Conservation (phyloP, 2,329 filamentous ascomycete species). For the Fusarium brachygibbosum region DNA sequence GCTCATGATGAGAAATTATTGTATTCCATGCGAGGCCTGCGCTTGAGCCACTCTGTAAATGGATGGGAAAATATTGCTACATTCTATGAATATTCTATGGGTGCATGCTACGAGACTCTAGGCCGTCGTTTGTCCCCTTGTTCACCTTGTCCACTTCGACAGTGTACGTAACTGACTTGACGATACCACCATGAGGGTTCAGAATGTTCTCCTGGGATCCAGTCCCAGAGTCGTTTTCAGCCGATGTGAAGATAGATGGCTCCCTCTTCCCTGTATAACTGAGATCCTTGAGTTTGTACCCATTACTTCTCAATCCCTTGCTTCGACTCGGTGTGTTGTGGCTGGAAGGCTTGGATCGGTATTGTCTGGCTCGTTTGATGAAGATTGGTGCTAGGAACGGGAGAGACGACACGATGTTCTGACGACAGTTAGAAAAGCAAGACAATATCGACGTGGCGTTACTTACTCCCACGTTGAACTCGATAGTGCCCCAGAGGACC, state of each 20-base stretch:
- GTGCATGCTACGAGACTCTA: not conserved
- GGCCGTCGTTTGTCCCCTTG: not conserved
- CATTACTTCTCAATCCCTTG: constrained; percentile 49
- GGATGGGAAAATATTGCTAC: not conserved
- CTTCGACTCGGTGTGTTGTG: constrained; percentile 48
- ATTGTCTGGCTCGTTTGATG: constrained; percentile 58
- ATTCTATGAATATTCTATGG: not conserved
- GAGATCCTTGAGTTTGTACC: constrained; percentile 58
- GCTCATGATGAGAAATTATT: not conserved
- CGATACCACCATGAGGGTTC: constrained; percentile 51
- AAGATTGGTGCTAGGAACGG: constrained; percentile 61
- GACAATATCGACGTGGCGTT: too few relatives aligned
- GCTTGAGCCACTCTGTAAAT: not conserved
- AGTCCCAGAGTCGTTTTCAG: constrained; percentile 44
- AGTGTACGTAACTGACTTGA: constrained; percentile 60
- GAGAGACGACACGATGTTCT: constrained; percentile 63
- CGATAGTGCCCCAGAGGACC: constrained; percentile 68
- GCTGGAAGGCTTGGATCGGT: constrained; percentile 56
- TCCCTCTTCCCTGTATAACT: constrained; percentile 50
- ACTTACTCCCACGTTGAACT: constrained; percentile 69
- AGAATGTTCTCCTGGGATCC: constrained; percentile 59
- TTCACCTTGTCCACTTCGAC: constrained; percentile 53
- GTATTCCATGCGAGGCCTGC: not conserved
- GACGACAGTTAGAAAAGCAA: not conserved
- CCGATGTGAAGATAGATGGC: constrained; percentile 50